Conservation (phyloP, 2,329 filamentous ascomycete genomes). For the Hymenoscyphus salicellus region DNA sequence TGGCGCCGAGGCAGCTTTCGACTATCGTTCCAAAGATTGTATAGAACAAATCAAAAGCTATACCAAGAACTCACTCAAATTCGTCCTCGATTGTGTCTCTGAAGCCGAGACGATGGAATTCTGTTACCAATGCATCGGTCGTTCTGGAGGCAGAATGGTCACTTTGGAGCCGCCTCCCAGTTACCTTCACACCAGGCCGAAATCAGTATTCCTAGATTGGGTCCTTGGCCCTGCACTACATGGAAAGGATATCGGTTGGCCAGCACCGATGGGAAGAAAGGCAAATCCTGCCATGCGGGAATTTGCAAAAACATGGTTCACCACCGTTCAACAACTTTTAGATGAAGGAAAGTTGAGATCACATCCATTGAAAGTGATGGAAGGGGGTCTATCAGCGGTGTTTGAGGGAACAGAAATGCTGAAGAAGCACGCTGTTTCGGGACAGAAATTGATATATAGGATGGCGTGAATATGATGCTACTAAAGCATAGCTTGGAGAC, state of each 20-base stretch:
- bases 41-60: conserved; percentile 38
- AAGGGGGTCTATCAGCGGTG: conserved; percentile 12
- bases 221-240: conserved; percentile 33
- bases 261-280: conserved; percentile 23
- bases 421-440: conserved; percentile 12
- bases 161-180: conserved; percentile 18
- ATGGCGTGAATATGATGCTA: too few species aligned
- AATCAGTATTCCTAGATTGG: conserved; percentile 31
- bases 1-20: conserved; percentile 43
- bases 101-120: conserved; percentile 33
- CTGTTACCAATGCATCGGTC: conserved; percentile 41
- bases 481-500: too few species aligned
- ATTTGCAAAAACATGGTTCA: conserved; percentile 14
- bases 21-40: conserved; percentile 39
- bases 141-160: conserved; percentile 33
- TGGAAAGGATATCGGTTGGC: conserved; percentile 29
- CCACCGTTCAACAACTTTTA: conserved; percentile 29
- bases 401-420: conserved; percentile 19
- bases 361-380: conserved; percentile 21
- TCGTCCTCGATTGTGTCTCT: conserved; percentile 17
- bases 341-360: conserved; percentile 36
- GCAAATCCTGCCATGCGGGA: conserved; percentile 18
- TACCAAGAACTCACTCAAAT: conserved; percentile 38
- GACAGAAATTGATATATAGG: conserved; percentile 23
- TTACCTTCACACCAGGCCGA: not conserved